Base-by-base conservation (phyloP, 371 early-diverging fungal genomes). In the Fennellomyces sp. region DNA sequence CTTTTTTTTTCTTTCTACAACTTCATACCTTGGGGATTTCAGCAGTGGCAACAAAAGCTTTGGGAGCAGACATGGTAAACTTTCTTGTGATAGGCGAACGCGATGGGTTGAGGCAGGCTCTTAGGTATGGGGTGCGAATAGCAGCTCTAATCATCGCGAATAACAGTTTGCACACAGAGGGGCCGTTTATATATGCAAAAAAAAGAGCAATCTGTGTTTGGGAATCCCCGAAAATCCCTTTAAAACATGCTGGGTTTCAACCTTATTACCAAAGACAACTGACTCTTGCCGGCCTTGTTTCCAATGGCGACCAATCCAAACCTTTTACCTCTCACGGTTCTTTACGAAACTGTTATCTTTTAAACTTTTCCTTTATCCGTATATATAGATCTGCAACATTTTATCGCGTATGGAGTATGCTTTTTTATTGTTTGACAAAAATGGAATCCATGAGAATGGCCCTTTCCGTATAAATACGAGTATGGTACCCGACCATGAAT, bases 1-100 rank as follows among this genome's bases (percentile, higher is more conserved):
- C 15, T 3, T 10, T 8, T 10, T 31, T 13, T n/a, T n/a, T 35
- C 19, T 51, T 5, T 45, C 28, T n/a, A n/a, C n/a, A n/a, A n/a
- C n/a, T n/a, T n/a, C 47, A 13, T 63, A 77, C 78, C 69, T 77
- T 69, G 25, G 78, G 78, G 29, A 72, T 52, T 10, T 62, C 33
- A 11, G 61, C 68, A 21, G 63, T 52, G 30, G 70, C 60, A 21
- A 68, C 64, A 58, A 75, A 39, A 15, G 63, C 49, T 31, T 49
- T 21, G 25, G 29, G 15, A 27, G 61, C 26, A n/a, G 54, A 47
- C 48, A 47, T 60, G 17, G 27, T 52, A 42, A 60, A 51, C 41
- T 31, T 60, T 30, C 21, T 38, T 27, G 23, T 30, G 19, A 52
- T 42, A 28, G 51, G 48, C 27, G 31, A 38, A 17, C 53, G 67